Evolutionary conservation across 305 asterid species (phyloP).

Genomic region (Ajuga reptans): DNA sequence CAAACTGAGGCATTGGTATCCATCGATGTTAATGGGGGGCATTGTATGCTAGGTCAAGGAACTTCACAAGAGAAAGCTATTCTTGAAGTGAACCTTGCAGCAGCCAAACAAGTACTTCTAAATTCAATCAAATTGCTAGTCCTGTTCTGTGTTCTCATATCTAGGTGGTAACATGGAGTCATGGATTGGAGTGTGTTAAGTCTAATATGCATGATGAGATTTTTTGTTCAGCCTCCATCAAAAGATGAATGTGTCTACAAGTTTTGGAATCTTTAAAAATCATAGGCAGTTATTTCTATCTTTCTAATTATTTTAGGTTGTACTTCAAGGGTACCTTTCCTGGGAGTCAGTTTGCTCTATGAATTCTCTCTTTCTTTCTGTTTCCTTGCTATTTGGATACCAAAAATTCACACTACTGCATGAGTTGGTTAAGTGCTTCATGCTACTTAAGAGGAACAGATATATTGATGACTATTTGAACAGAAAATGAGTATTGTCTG

Average conservation of each 20-base stretch:
- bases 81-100: slow-evolving; percentile 89
- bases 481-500: neutral
- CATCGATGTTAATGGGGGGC: slow-evolving; percentile 97
- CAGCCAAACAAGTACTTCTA: slow-evolving; percentile 74
- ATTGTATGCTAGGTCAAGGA: slow-evolving; percentile 91
- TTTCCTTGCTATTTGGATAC: neutral
- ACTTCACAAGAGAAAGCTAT: slow-evolving; percentile 89
- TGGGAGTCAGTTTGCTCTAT: too few relatives aligned
- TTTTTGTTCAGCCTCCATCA: neutral
- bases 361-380: too few relatives aligned
- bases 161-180: neutral
- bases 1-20: slow-evolving; percentile 96
- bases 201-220: slow-evolving; percentile 14
- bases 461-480: neutral
- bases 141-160: slow-evolving; percentile 16
- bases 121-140: slow-evolving; percentile 9
- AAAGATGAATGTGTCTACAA: neutral
- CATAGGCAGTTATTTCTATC: neutral
- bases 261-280: neutral
- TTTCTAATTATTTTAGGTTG: neutral
- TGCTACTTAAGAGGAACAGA: neutral
- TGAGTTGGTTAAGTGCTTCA: neutral
- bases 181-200: neutral
- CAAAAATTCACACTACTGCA: neutral
- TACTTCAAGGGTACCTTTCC: too few relatives aligned